These are phyloP conservation scores for Petunia axillaris DNA, from an alignment of 257 asterid genomes.

Conservation along the genomic window DNA sequence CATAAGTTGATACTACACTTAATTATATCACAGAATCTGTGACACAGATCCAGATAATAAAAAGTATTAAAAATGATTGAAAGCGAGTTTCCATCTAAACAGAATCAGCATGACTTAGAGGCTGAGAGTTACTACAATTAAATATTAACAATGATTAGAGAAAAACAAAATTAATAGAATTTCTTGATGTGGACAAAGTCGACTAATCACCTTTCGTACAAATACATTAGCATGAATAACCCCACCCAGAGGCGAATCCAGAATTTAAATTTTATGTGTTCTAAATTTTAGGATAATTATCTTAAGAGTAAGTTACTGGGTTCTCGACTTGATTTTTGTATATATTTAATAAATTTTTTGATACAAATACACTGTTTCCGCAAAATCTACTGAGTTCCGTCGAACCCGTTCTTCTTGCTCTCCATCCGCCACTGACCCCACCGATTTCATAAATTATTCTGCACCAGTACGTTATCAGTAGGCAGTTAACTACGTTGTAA, in stretches of 20 bases:
- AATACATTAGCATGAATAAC: background rate
- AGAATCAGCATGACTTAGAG: conserved; percentile 23
- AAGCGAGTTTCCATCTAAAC: conserved; percentile 15
- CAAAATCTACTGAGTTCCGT: no score
- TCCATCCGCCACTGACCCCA: background rate
- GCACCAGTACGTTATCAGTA: background rate
- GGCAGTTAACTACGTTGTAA: conserved; percentile 15
- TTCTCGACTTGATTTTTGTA: no score
- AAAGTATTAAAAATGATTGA: background rate
- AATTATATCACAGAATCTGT: background rate
- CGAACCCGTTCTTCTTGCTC: no score
- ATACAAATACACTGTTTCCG: no score
- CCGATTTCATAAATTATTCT: background rate
- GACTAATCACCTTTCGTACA: background rate
- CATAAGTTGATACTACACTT: background rate
- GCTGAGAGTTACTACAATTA: background rate
- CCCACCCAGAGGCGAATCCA: background rate
- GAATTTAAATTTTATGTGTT: no score
- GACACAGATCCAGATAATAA: background rate
- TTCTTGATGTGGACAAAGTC: background rate
- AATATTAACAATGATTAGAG: background rate
- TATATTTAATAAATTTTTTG: no score
- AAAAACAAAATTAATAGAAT: background rate
- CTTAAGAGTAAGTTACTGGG: no score
- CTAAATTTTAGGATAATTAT: no score